Percentiles rank a stretch among this genome's conserved stretches.
Conservation (phyloP, 768 basidiomycete genomes). For the Suillus discolor region DNA sequence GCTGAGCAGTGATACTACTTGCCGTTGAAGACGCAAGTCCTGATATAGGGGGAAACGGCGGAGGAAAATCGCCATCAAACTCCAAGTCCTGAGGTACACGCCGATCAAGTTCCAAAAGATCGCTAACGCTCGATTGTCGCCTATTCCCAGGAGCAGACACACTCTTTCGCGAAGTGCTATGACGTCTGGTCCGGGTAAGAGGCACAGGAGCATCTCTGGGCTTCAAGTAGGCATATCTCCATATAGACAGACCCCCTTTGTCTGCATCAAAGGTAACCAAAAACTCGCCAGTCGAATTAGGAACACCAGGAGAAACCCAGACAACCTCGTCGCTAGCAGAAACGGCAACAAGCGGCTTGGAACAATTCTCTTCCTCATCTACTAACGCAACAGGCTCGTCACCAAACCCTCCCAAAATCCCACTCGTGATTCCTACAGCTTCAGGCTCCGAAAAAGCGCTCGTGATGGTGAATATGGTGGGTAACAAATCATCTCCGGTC, state of each 20-base stretch:
- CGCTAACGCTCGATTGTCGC: conserved; percentile 40
- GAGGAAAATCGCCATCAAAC: conserved; percentile 35
- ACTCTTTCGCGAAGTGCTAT: conserved; percentile 40
- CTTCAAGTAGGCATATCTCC: conserved; percentile 72
- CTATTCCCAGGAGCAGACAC: conserved; percentile 36
- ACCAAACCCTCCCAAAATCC: conserved; percentile 51
- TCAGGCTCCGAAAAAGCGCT: conserved; percentile 77
- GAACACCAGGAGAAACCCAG: conserved; percentile 52
- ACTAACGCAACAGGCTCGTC: conserved; percentile 40
- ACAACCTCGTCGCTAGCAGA: conserved; percentile 67
- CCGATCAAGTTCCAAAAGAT: conserved; percentile 35
- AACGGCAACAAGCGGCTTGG: conserved; percentile 54
- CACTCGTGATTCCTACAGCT: conserved; percentile 66
- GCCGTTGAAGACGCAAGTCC: conserved; percentile 55
- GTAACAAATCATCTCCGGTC: conserved; percentile 70
- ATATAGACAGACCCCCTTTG: conserved; percentile 57
- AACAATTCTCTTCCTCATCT: conserved; percentile 57
- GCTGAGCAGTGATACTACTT: conserved; percentile 51
- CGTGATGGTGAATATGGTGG: conserved; percentile 79
- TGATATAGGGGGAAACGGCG: conserved; percentile 33
- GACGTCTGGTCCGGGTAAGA: conserved; percentile 29
- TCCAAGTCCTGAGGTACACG: conserved; percentile 41
- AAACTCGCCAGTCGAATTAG: conserved; percentile 47
- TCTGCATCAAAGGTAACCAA: conserved; percentile 62
- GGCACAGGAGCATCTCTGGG: conserved; percentile 56